A percentile compares a stretch with the other conserved stretches of the same genome.
These are phyloP conservation scores for Suhomyces yuchorum DNA, from an alignment of 1,139 yeast species.

Conservation along the genomic window DNA sequence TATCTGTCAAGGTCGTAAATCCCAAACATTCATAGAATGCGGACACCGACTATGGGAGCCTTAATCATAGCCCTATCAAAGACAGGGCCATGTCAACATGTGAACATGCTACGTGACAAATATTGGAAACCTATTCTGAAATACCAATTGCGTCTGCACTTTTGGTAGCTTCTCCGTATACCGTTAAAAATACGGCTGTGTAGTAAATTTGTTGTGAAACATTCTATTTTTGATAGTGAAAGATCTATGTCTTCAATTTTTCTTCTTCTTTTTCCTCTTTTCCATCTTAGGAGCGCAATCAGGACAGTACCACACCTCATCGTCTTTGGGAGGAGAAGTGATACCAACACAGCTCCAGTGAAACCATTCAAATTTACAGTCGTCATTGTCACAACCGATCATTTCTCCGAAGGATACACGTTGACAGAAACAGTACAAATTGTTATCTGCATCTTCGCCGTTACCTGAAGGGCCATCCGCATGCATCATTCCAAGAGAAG, in stretches of 20 bases:
- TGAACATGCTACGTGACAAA: too few species aligned
- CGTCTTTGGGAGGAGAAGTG: conserved; percentile 66
- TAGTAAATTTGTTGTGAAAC: too few species aligned
- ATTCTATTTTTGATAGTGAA: too few species aligned
- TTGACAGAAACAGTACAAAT: conserved; percentile 78
- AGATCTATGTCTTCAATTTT: conserved; percentile 18
- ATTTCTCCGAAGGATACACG: conserved; percentile 86
- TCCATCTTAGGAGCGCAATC: conserved; percentile 58
- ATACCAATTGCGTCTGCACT: too few species aligned
- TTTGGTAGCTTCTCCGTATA: too few species aligned
- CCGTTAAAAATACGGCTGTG: too few species aligned
- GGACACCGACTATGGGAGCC: too few species aligned
- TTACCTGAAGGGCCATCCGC: conserved; percentile 18
- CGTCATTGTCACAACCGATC: conserved; percentile 88
- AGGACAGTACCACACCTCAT: conserved; percentile 72
- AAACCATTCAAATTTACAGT: conserved; percentile 86
- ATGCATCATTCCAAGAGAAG: conserved; percentile 14
- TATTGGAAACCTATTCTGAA: too few species aligned
- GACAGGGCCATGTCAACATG: too few species aligned
- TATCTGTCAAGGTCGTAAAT: too few species aligned
- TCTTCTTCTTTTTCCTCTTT: conserved; percentile 48
- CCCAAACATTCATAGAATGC: too few species aligned
- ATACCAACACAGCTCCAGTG: conserved; percentile 85
- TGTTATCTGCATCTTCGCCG: conserved; percentile 65
- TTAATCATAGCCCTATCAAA: too few species aligned